Evolutionary conservation across 2,329 filamentous ascomycete genomes (phyloP), one percentile per base, ranked within the genome.

Genomic region (Diaporthe sp.): DNA sequence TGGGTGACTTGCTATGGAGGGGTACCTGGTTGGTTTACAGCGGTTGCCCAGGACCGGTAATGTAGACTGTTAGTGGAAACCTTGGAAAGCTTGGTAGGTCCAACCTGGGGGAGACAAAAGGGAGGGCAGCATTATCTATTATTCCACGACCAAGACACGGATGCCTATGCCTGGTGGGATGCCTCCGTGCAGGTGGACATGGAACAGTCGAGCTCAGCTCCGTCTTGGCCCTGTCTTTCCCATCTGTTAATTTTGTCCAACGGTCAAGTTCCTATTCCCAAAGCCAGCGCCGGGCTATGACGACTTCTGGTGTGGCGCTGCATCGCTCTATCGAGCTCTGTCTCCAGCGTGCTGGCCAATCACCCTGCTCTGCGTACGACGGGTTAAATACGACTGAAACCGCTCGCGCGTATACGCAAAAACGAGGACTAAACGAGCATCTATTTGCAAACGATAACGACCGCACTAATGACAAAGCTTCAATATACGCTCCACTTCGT

Each of bases 81-180:
- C 64, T 68, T 68, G 64, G 64, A 68, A 68, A 54, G 64, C 64
- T 68, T 68, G 64, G 64, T 68, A 68, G 40, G 40, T 6, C 13
- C 45, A 52, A 22, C 45, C 22, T 19, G 4, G 25, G 45, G 28
- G 28, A 47, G 28, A 35, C n/a, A 19, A 50, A 30, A 42, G 42
- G 30, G 25, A 38, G 22, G 33, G 12, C 22, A 52, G 30, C 4
- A 13, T 66, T 68, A 28, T 40, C 40, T 68, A 68, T 40, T n/a
- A n/a, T n/a, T n/a, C n/a, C n/a, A n/a, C n/a, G n/a, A n/a, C 8
- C 22, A 7, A 30, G 47, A 40, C 6, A 30, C 25, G 22, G 28
- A 50, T 25, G 30, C 25, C 17, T 38, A 19, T 28, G 42, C 33
- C 45, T 52, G 45, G 45, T 28, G n/a, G 64, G 8, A 17, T 52